phyloP scores from a whole-genome alignment of 768 basidiomycete species.

The Cantharellus cinnabarinus region DNA sequence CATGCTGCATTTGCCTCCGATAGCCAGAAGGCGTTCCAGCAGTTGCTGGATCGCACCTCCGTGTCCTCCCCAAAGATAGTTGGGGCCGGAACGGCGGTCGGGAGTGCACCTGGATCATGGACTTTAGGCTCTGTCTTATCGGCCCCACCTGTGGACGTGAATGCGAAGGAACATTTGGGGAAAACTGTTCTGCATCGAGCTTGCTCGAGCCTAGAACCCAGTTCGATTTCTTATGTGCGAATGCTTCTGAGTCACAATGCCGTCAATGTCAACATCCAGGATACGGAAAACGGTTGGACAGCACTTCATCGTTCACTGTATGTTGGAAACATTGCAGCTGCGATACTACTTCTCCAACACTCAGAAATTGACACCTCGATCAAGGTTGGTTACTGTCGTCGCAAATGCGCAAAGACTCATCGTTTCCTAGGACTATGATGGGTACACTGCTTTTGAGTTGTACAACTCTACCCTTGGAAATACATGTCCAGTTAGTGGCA shows the following conservation, averaged over 20 bases:
- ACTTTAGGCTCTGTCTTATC: conserved; percentile 20
- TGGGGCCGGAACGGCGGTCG: conserved; percentile 18
- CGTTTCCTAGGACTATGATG: conserved; percentile 46
- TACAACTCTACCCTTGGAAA: conserved; percentile 77
- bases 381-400: conserved; percentile 13
- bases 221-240: conserved; percentile 56
- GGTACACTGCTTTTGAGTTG: conserved; percentile 78
- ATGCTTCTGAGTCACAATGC: conserved; percentile 54
- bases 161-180: conserved; percentile 50
- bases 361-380: conserved; percentile 47
- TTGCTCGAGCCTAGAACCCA: conserved; percentile 37
- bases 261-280: conserved; percentile 60
- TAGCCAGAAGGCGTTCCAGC: conserved; percentile 58
- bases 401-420: neutral
- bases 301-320: conserved; percentile 78
- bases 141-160: conserved; percentile 30
- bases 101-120: conserved; percentile 30
- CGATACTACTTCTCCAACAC: conserved; percentile 51
- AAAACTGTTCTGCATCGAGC: conserved; percentile 69
- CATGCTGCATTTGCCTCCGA: conserved; percentile 55
- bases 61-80: conserved; percentile 22
- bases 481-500: conserved; percentile 30
- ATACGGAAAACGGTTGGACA: conserved; percentile 79
- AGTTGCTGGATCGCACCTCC: conserved; percentile 35
- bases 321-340: conserved; percentile 49